A percentile compares a stretch with the other conserved stretches of the same genome.
Evolutionary conservation across 2,329 filamentous ascomycete species (phyloP).

Genomic region (Colletotrichum tropicicola): DNA sequence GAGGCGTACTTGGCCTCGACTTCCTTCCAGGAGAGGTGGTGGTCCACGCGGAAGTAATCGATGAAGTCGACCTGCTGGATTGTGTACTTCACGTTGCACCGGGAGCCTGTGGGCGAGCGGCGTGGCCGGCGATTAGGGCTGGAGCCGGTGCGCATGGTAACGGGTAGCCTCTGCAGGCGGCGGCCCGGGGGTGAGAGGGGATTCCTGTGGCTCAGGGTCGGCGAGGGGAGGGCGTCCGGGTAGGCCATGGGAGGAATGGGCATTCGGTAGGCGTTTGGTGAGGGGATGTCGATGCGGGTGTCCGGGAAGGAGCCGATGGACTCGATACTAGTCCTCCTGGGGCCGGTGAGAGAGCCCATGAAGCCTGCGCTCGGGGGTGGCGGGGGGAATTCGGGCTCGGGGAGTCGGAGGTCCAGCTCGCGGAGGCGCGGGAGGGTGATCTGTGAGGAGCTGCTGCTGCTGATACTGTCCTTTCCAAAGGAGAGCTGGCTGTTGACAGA

Average conservation of each 20-base stretch:
- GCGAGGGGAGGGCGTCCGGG: slow-evolving; percentile 27
- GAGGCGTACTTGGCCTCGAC: slow-evolving; percentile 32
- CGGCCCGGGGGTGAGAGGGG: slow-evolving; percentile 17
- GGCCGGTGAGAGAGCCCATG: slow-evolving; percentile 12
- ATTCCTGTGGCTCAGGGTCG: slow-evolving; percentile 16
- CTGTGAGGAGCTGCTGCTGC: background rate
- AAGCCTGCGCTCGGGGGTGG: slow-evolving; percentile 10
- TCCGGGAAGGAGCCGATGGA: slow-evolving; percentile 23
- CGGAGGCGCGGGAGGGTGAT: slow-evolving; percentile 30
- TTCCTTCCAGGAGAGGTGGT: slow-evolving; percentile 32
- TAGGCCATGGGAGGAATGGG: slow-evolving; percentile 27
- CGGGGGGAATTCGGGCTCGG: slow-evolving; percentile 19
- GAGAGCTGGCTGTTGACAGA: slow-evolving; percentile 13
- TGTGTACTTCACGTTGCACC: slow-evolving; percentile 33
- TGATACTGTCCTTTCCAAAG: slow-evolving; percentile 17
- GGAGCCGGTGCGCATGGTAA: slow-evolving; percentile 14
- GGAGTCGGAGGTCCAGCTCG: slow-evolving; percentile 28
- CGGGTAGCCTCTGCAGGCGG: slow-evolving; percentile 22
- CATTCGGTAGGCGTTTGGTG: slow-evolving; percentile 23
- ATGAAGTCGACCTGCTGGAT: slow-evolving; percentile 34
- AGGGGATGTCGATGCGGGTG: slow-evolving; percentile 15
- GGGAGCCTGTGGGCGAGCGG: slow-evolving; percentile 27
- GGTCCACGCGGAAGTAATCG: slow-evolving; percentile 32
- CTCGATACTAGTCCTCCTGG: slow-evolving; percentile 19
- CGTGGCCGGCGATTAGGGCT: slow-evolving; percentile 26